phyloP scores from a whole-genome alignment of 2,329 filamentous ascomycete species.

The Colletotrichum sp. region DNA sequence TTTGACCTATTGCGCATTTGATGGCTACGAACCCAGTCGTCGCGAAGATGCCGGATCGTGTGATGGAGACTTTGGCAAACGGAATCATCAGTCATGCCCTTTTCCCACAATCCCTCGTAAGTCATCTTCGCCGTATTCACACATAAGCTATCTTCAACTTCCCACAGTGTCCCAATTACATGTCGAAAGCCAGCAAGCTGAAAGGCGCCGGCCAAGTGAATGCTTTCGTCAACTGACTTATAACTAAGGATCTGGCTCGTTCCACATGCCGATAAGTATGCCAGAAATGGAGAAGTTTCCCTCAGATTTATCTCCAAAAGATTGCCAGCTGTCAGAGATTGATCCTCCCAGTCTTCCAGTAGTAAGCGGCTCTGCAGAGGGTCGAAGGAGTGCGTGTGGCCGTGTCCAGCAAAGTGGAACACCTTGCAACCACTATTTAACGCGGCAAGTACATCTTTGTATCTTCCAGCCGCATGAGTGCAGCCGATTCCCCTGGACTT shows the following conservation, averaged over 20 bases:
- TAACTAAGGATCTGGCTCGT: constrained; percentile 30
- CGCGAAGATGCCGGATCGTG: background rate
- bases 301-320: constrained; percentile 22
- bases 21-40: background rate
- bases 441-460: constrained; percentile 25
- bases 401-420: constrained; percentile 49
- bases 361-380: constrained; percentile 17
- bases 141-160: constrained; percentile 35
- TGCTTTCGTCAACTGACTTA: constrained; percentile 35
- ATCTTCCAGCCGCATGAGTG: background rate
- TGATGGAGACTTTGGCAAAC: background rate
- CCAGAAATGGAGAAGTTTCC: constrained; percentile 32
- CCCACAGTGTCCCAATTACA: constrained; percentile 24
- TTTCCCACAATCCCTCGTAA: constrained; percentile 24
- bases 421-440: constrained; percentile 31
- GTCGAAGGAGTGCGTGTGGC: background rate
- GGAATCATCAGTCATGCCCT: background rate
- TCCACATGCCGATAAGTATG: constrained; percentile 42
- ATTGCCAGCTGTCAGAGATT: constrained; percentile 17
- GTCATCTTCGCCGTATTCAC: constrained; percentile 31
- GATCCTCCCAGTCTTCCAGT: background rate
- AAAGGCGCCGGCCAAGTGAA: constrained; percentile 32
- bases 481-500: background rate
- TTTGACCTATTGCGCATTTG: accelerated
- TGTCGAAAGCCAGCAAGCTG: constrained; percentile 44